These are phyloP conservation scores for Linum usitatissimum DNA, from an alignment of 345 rosid species.

Conservation along the genomic window DNA sequence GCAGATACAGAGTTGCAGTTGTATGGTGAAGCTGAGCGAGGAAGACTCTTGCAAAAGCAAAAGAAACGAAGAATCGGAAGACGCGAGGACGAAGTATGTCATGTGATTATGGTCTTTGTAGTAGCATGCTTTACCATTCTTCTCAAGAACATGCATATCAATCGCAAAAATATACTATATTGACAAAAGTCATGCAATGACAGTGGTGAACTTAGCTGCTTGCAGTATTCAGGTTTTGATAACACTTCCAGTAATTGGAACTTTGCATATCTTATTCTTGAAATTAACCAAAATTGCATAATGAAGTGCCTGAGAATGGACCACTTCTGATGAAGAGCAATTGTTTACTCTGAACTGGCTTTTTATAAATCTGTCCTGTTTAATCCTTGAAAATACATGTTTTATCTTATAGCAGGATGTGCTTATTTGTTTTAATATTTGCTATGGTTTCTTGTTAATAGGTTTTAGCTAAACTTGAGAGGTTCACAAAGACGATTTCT, in stretches of 20 bases:
- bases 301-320: not conserved
- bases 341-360: not conserved
- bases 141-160: not conserved
- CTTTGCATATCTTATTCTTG: not conserved
- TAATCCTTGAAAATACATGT: not conserved
- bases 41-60: slow-evolving; percentile 72
- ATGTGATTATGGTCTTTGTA: slow-evolving; percentile 10
- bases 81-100: slow-evolving; percentile 82
- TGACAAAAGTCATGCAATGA: not conserved
- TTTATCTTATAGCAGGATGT: not conserved
- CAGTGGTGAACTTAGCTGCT: not conserved
- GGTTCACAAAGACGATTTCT: slow-evolving; percentile 50
- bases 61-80: slow-evolving; percentile 86
- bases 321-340: not conserved
- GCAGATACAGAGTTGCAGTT: slow-evolving; percentile 78
- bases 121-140: too few relatives aligned
- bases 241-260: not conserved
- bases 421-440: not conserved
- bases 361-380: not conserved
- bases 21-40: slow-evolving; percentile 57
- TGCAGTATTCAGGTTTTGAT: too few relatives aligned
- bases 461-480: slow-evolving; percentile 74
- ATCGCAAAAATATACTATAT: not conserved
- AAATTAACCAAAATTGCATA: not conserved
- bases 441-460: slow-evolving; percentile 13